Percentiles rank a stretch among this genome's conserved stretches.
Evolutionary conservation across 495 filamentous ascomycete genomes (phyloP).

Genomic region (Halenospora varia): DNA sequence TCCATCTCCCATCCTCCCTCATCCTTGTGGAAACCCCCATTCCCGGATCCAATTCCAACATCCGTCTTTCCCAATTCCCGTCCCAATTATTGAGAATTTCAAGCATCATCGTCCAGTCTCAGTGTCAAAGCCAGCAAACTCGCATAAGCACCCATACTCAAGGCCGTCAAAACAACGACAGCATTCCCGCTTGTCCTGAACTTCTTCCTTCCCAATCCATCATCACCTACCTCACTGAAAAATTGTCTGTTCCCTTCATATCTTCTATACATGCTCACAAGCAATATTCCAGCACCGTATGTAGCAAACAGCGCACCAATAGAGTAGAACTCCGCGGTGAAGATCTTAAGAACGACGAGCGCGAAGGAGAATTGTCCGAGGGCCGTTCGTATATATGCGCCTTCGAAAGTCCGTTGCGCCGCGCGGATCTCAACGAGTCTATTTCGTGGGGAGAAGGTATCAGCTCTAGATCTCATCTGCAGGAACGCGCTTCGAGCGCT

Average conservation of each 20-base stretch:
- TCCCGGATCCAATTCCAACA: no score
- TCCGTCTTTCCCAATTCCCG: no score
- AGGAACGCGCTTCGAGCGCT: neutral
- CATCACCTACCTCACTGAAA: slow-evolving; percentile 70
- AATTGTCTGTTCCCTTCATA: slow-evolving; percentile 92
- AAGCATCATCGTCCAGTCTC: slow-evolving; percentile 16
- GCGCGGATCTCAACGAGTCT: slow-evolving; percentile 89
- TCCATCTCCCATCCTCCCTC: no score
- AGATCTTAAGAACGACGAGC: slow-evolving; percentile 92
- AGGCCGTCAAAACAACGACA: slow-evolving; percentile 74
- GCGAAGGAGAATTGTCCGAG: slow-evolving; percentile 93
- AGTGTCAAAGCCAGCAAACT: slow-evolving; percentile 70
- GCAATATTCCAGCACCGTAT: slow-evolving; percentile 80
- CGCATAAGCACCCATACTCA: slow-evolving; percentile 80
- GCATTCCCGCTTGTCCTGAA: slow-evolving; percentile 87
- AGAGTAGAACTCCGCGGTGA: slow-evolving; percentile 90
- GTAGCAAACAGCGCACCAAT: slow-evolving; percentile 90
- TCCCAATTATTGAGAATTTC: no score
- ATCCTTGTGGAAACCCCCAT: no score
- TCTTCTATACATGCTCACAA: slow-evolving; percentile 75
- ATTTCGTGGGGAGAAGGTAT: neutral
- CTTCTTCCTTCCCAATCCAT: slow-evolving; percentile 62
- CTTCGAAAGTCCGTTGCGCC: slow-evolving; percentile 93
- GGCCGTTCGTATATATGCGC: slow-evolving; percentile 92
- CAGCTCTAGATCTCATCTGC: slow-evolving; percentile 4